Evolutionary conservation across 345 rosid species (phyloP).

Genomic region (Hevea brasiliensis): DNA sequence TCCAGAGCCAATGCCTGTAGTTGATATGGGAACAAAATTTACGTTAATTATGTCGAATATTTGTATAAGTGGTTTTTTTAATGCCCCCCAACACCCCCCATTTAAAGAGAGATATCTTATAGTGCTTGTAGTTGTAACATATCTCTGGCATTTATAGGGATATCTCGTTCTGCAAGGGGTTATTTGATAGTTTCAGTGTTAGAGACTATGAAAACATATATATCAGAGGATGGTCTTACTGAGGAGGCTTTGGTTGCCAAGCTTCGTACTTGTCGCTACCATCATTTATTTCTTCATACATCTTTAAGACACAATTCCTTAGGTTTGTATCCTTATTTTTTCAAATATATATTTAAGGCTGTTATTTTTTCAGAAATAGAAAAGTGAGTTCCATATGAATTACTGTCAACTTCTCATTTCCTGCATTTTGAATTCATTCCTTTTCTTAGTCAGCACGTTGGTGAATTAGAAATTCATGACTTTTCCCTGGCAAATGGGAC

Average conservation of each 20-base stretch:
- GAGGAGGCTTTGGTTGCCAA: slow-evolving; percentile 94
- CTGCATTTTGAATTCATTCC: not conserved
- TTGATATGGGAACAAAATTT: slow-evolving; percentile 50
- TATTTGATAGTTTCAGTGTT: slow-evolving; percentile 70
- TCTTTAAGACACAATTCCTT: slow-evolving; percentile 74
- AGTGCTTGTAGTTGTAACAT: slow-evolving; percentile 5
- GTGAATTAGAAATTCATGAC: not conserved
- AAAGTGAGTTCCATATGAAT: not conserved
- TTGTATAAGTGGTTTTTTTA: not conserved
- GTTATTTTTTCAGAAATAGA: not conserved
- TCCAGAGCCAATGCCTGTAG: slow-evolving; percentile 97
- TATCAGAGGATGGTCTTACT: slow-evolving; percentile 81
- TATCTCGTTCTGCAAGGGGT: slow-evolving; percentile 91
- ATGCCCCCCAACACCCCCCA: no score
- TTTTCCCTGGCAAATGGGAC: not conserved
- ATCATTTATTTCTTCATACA: slow-evolving; percentile 80
- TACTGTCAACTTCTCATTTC: not conserved
- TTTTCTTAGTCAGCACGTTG: not conserved
- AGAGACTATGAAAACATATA: slow-evolving; percentile 95
- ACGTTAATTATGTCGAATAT: slow-evolving; percentile 1
- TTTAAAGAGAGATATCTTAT: not conserved
- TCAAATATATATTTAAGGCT: not conserved
- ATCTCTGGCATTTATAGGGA: slow-evolving; percentile 44
- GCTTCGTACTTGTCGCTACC: slow-evolving; percentile 82
- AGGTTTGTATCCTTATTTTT: slow-evolving; percentile 47